These are phyloP conservation scores for Clitopilus passeckerianus DNA, from an alignment of 768 basidiomycete species.

Conservation along the genomic window DNA sequence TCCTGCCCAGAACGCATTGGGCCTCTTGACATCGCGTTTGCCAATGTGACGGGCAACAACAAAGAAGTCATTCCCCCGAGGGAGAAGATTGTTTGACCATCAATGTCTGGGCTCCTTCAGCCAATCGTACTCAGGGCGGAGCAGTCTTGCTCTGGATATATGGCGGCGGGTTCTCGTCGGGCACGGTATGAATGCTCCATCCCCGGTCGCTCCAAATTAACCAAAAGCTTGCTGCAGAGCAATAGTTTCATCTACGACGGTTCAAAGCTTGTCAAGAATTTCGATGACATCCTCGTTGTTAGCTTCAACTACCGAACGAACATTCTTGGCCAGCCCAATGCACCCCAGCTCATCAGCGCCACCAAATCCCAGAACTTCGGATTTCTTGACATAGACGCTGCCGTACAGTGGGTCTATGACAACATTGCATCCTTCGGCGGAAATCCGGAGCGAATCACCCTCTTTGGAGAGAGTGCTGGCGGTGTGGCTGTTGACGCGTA, in stretches of 20 bases:
- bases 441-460: not conserved
- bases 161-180: conserved; percentile 30
- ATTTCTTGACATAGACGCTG: not conserved
- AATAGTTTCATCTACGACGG: conserved; percentile 22
- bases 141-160: conserved; percentile 32
- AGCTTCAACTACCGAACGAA: conserved; percentile 17
- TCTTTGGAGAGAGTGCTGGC: not conserved
- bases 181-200: conserved; percentile 19
- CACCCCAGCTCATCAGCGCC: not conserved
- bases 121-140: conserved; percentile 21
- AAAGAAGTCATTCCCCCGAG: conserved; percentile 18
- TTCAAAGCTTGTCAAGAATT: conserved; percentile 22
- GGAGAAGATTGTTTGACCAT: conserved; percentile 30
- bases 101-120: conserved; percentile 32
- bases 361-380: not conserved
- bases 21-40: conserved; percentile 14
- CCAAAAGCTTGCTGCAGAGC: conserved; percentile 15
- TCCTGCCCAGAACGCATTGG: conserved; percentile 22
- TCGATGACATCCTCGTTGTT: conserved; percentile 27
- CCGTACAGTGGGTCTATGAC: not conserved
- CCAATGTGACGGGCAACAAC: conserved; percentile 14
- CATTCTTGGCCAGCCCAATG: not conserved
- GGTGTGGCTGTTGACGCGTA: not conserved
- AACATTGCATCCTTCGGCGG: not conserved
- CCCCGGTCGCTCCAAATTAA: too few relatives aligned